Conservation (phyloP, 2,329 filamentous ascomycete species). For the Venturia pyrina region DNA sequence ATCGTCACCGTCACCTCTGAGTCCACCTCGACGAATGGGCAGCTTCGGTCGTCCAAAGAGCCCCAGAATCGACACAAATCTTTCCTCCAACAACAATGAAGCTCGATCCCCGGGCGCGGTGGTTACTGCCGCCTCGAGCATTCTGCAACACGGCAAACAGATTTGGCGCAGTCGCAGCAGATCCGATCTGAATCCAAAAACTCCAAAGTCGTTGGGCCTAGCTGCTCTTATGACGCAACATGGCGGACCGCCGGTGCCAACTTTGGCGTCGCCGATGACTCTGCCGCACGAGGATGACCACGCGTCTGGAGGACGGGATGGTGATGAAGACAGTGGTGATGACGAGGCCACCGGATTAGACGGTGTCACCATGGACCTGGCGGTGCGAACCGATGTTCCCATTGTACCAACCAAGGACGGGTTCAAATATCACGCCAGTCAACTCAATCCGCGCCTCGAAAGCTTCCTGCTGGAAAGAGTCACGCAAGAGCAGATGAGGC, state of each 20-base stretch:
- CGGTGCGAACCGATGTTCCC: constrained; percentile 48
- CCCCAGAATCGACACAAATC: constrained; percentile 29
- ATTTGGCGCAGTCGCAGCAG: constrained; percentile 45
- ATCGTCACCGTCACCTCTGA: background rate
- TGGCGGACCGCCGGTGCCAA: constrained; percentile 49
- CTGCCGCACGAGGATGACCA: background rate
- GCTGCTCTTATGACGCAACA: constrained; percentile 45
- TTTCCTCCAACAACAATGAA: constrained; percentile 40
- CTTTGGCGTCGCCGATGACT: constrained; percentile 36
- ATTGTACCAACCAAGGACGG: constrained; percentile 66
- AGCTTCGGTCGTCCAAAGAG: constrained; percentile 32
- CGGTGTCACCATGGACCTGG: constrained; percentile 51
- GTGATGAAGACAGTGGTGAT: constrained; percentile 27
- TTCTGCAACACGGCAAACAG: constrained; percentile 28
- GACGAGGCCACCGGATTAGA: constrained; percentile 35
- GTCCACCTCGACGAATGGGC: constrained; percentile 27
- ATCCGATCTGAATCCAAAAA: constrained; percentile 43
- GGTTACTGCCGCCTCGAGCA: constrained; percentile 25
- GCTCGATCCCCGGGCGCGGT: constrained; percentile 40
- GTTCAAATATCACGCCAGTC: constrained; percentile 63
- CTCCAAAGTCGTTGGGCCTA: constrained; percentile 29
- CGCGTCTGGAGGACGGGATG: constrained; percentile 20
- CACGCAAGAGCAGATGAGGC: constrained; percentile 66
- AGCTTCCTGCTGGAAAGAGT: constrained; percentile 67
- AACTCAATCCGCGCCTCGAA: constrained; percentile 64